Percentiles rank a stretch among this genome's conserved stretches.
Conservation (phyloP, 306 rosid species). For the Vigna angularis region DNA sequence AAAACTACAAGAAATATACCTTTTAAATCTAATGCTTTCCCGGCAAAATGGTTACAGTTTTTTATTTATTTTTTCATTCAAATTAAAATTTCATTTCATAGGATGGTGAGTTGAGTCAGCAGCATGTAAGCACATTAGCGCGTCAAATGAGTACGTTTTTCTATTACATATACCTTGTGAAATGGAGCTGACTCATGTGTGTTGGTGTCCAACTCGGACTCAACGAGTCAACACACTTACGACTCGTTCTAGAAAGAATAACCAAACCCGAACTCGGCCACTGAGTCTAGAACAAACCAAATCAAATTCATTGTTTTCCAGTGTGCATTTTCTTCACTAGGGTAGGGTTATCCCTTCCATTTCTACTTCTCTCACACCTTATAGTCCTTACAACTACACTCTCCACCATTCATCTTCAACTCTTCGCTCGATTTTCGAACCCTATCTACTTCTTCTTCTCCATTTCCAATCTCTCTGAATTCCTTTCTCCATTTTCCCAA, state of each 20-base stretch:
- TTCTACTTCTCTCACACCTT: slow-evolving; percentile 23
- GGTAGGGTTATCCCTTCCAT: slow-evolving; percentile 38
- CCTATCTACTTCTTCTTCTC: slow-evolving; percentile 48
- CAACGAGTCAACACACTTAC: slow-evolving; percentile 31
- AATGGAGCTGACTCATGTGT: slow-evolving; percentile 41
- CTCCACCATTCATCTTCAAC: slow-evolving; percentile 30
- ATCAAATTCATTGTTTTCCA: background rate
- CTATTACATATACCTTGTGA: background rate
- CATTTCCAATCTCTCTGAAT: background rate
- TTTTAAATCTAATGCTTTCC: background rate
- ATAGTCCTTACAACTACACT: slow-evolving; percentile 20
- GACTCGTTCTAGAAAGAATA: slow-evolving; percentile 39
- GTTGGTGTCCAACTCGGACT: slow-evolving; percentile 39
- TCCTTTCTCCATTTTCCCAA: background rate
- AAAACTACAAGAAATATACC: background rate
- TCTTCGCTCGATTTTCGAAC: slow-evolving; percentile 4
- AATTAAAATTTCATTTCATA: no score
- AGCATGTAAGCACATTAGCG: background rate
- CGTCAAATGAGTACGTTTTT: background rate
- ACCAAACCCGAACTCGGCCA: slow-evolving; percentile 43
- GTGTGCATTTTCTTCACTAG: slow-evolving; percentile 43
- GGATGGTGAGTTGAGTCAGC: background rate
- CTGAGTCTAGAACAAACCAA: slow-evolving; percentile 44
- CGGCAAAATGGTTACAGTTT: background rate
- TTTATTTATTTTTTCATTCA: no score